A percentile compares a stretch with the other conserved stretches of the same genome.
These are phyloP conservation scores for Lumnitzera racemosa DNA, from an alignment of 345 rosid genomes.

Conservation along the genomic window DNA sequence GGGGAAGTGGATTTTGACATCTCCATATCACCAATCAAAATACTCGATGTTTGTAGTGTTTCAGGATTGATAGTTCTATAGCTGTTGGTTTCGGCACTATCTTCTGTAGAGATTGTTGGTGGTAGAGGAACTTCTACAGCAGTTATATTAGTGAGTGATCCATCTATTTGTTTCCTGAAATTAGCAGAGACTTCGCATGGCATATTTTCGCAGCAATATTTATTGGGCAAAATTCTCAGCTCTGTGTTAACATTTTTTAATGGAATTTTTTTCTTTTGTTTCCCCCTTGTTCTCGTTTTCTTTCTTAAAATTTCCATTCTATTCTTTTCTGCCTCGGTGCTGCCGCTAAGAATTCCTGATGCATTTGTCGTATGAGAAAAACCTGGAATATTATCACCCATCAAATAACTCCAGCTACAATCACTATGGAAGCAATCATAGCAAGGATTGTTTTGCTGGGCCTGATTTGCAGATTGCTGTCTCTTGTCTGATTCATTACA, in stretches of 20 bases:
- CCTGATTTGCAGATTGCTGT: too few relatives aligned
- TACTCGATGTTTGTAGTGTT: neutral
- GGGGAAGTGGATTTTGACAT: constrained; percentile 9
- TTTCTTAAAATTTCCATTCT: constrained; percentile 20
- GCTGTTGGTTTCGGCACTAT: neutral
- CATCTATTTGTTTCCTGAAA: too few relatives aligned
- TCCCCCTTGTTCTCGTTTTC: constrained; percentile 35
- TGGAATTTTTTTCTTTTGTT: constrained; percentile 21
- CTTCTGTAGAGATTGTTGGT: neutral
- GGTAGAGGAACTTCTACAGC: constrained; percentile 2
- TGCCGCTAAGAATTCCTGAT: constrained; percentile 7
- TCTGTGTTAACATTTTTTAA: constrained; percentile 14
- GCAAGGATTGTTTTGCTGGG: too few relatives aligned
- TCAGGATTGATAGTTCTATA: neutral
- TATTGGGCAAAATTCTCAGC: constrained; percentile 3
- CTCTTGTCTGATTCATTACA: too few relatives aligned
- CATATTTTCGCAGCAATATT: too few relatives aligned
- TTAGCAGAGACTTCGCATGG: too few relatives aligned
- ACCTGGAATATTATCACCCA: constrained; percentile 1
- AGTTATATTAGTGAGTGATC: neutral
- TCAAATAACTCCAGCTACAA: too few relatives aligned
- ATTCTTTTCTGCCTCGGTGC: constrained; percentile 13
- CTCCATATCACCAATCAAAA: constrained; percentile 8
- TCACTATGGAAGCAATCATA: too few relatives aligned
- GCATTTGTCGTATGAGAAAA: constrained; percentile 18